phyloP scores from a whole-genome alignment of 176 grass and related monocot species.

The Musa schizocarpa region DNA sequence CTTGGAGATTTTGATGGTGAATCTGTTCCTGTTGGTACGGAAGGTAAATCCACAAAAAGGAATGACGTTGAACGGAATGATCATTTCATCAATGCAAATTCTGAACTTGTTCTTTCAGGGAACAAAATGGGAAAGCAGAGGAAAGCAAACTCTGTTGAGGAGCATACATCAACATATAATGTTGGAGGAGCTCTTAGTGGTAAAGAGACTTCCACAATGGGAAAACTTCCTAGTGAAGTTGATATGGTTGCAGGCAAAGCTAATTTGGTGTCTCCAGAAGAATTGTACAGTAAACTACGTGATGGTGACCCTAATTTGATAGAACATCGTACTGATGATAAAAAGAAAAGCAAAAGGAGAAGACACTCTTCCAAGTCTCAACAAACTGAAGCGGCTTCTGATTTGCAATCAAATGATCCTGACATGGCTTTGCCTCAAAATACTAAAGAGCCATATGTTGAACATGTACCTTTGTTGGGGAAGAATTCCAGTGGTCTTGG shows the following conservation, averaged over 20 bases:
- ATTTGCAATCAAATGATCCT: constrained; percentile 11
- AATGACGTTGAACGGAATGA: neutral
- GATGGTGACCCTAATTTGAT: constrained; percentile 17
- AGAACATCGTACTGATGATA: constrained; percentile 30
- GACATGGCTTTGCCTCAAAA: neutral
- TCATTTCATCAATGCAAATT: neutral
- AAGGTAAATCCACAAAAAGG: constrained; percentile 20
- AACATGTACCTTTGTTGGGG: constrained; percentile 1
- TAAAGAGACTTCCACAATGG: constrained; percentile 18
- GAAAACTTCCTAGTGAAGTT: neutral
- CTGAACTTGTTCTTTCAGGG: neutral
- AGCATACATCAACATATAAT: neutral
- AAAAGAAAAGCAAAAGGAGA: constrained; percentile 56
- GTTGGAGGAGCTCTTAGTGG: neutral
- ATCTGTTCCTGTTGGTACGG: constrained; percentile 18
- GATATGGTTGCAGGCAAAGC: neutral
- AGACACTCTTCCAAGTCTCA: constrained; percentile 17
- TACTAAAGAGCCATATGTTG: neutral
- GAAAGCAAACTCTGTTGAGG: constrained; percentile 6
- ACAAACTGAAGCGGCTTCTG: constrained; percentile 28
- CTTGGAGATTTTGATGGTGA: constrained; percentile 1
- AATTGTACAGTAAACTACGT: neutral
- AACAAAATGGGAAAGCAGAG: constrained; percentile 13
- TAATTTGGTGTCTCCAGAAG: constrained; percentile 8
- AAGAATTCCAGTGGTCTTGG: constrained; percentile 16